Base-by-base conservation (phyloP, 257 asterid genomes). In the Buddleja alternifolia region DNA sequence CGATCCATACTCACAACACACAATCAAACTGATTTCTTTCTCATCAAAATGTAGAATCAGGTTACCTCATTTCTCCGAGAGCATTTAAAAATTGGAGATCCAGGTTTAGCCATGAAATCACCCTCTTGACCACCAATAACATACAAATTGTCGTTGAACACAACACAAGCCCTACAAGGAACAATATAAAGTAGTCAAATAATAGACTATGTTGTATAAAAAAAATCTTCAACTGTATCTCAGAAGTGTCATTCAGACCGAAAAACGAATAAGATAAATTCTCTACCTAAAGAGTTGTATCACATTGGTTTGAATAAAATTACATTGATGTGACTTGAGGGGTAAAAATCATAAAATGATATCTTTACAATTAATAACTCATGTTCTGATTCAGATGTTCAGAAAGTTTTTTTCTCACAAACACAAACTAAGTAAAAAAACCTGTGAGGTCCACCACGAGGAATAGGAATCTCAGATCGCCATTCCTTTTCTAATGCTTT, bases 391-490 rank as follows among this genome's bases (percentile, higher is more conserved):
- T 53, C 74, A 60, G 15, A 45, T 41, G 16, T 50, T 39, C 6
- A 3, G 14, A 29, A 25, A 47, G 76, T 9, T 23, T 55, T 44
- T 66, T 48, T 59, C 24, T 40, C 40, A 24, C 36, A 44, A 10
- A 21, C 16, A 16, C 37, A 64, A 25, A 23, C 40, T 15, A 69
- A 36, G 48, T 8, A 10, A 50, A 60, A 69, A 64, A 66, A 91
- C 96, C 98, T 87, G 82, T 92, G 98, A 42, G 98, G 96, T 73
- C 96, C 98, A 71, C 98, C 98, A 69, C 95, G 95, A 67, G 98
- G 98, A 58, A 89, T 85, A 48, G 96, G 94, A 60, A 84, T 78
- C 84, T 92, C 98, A 67, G 74, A 29, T 51, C 79, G 80, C 98
- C 96, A 92, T 59, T 87, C 95, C 60, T 77, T 82, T 71, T 89